These are phyloP conservation scores for Agrocybe pediades DNA, from an alignment of 768 basidiomycete genomes.

Conservation along the genomic window DNA sequence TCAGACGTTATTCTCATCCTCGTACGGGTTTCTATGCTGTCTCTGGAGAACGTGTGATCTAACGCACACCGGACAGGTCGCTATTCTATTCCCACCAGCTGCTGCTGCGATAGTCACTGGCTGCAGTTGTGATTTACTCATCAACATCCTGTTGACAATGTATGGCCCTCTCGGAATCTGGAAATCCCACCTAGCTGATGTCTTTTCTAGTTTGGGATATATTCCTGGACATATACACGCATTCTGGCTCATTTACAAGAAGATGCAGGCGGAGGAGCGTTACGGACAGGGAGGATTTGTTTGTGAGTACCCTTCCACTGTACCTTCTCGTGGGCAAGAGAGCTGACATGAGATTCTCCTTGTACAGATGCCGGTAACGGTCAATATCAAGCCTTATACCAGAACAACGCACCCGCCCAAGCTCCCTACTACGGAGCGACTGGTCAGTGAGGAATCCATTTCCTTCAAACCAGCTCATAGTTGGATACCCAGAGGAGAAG, in stretches of 20 bases:
- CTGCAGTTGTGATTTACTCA: slow-evolving; percentile 84
- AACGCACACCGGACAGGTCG: slow-evolving; percentile 62
- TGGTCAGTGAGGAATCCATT: slow-evolving; percentile 18
- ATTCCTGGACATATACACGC: slow-evolving; percentile 76
- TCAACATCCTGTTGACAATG: slow-evolving; percentile 82
- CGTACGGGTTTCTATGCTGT: slow-evolving; percentile 47
- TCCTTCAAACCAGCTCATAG: slow-evolving; percentile 1
- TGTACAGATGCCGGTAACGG: slow-evolving; percentile 42
- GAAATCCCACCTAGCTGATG: neutral
- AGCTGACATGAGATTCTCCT: neutral
- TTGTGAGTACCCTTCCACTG: slow-evolving; percentile 50
- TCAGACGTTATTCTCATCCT: slow-evolving; percentile 83
- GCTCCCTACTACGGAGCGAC: slow-evolving; percentile 48
- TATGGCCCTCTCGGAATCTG: slow-evolving; percentile 31
- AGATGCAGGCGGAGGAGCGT: slow-evolving; percentile 83
- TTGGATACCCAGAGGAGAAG: slow-evolving; percentile 3
- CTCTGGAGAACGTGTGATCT: neutral
- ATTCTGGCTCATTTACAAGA: slow-evolving; percentile 90
- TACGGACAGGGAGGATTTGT: slow-evolving; percentile 78
- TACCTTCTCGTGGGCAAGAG: neutral
- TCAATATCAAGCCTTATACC: slow-evolving; percentile 41
- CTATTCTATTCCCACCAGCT: slow-evolving; percentile 82
- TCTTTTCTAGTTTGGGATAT: slow-evolving; percentile 63
- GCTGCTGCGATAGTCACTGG: slow-evolving; percentile 78
- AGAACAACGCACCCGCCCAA: slow-evolving; percentile 27